Evolutionary conservation across 1,284 basidiomycete species (phyloP).

Genomic region (Sanghuangporus sanghuang): DNA sequence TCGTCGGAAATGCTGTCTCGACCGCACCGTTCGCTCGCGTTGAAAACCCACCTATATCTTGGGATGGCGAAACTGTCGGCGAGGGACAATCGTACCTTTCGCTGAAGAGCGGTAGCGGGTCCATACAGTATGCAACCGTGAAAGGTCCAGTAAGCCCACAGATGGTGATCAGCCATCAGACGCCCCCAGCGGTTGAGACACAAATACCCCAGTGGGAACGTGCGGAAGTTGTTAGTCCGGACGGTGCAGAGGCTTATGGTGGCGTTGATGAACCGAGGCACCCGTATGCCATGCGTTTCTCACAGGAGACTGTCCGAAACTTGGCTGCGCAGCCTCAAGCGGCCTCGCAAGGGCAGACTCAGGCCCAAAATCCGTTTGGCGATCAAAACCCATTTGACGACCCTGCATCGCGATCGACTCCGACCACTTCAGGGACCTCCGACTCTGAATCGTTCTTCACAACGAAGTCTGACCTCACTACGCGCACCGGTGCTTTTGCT

Average conservation of each 20-base stretch:
- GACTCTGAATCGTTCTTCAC: slow-evolving; percentile 11
- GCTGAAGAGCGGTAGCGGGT: slow-evolving; percentile 4
- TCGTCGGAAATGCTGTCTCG: neutral
- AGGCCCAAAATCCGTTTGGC: slow-evolving; percentile 7
- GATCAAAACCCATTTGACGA: slow-evolving; percentile 14
- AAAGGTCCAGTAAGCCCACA: slow-evolving; percentile 11
- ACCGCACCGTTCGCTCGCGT: slow-evolving; percentile 7
- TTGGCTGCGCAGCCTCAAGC: neutral
- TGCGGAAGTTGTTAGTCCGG: slow-evolving; percentile 18
- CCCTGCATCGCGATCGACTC: neutral
- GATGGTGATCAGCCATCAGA: slow-evolving; percentile 15
- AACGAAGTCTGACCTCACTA: slow-evolving; percentile 4
- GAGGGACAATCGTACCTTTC: slow-evolving; percentile 11
- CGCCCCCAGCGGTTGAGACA: slow-evolving; percentile 15
- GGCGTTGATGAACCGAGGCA: slow-evolving; percentile 6
- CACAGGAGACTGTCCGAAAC: slow-evolving; percentile 1
- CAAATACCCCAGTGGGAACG: slow-evolving; percentile 11
- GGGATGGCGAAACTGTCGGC: slow-evolving; percentile 16
- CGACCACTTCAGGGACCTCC: neutral
- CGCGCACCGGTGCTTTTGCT: slow-evolving; percentile 3
- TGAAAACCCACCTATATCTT: slow-evolving; percentile 8
- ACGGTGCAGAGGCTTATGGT: slow-evolving; percentile 12
- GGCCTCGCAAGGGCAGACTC: neutral
- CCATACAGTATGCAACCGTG: neutral
- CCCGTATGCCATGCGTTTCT: slow-evolving; percentile 1